A percentile compares a stretch with the other conserved stretches of the same genome.
These are phyloP conservation scores for Lepiota brunneoincarnata DNA, from an alignment of 768 basidiomycete species.

Conservation along the genomic window DNA sequence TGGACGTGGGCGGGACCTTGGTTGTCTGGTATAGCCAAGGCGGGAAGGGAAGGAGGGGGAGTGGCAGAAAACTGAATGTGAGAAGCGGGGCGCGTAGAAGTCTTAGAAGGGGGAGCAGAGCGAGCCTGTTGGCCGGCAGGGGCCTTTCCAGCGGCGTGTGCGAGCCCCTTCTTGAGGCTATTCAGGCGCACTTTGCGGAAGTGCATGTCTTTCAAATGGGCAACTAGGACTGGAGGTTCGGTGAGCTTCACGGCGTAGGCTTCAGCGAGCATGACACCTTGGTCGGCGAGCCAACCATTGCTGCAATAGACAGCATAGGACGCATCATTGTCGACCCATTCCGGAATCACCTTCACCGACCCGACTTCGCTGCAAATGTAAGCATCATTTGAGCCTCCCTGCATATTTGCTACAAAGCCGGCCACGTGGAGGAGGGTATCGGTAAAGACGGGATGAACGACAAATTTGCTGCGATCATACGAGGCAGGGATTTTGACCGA, in stretches of 20 bases:
- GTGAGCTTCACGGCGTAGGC: conserved; percentile 44
- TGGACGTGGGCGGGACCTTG: conserved; percentile 16
- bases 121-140: neutral
- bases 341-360: conserved; percentile 43
- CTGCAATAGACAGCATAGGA: conserved; percentile 53
- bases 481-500: conserved; percentile 37
- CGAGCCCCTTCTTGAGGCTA: conserved; percentile 46
- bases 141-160: conserved; percentile 25
- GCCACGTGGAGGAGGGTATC: conserved; percentile 69
- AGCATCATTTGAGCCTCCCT: conserved; percentile 45
- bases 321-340: conserved; percentile 35
- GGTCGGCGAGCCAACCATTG: conserved; percentile 39
- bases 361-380: conserved; percentile 63
- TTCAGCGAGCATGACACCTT: conserved; percentile 47
- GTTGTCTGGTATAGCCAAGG: no score
- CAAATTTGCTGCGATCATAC: conserved; percentile 30
- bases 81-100: neutral
- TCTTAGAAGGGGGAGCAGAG: neutral
- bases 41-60: neutral
- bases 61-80: neutral
- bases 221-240: conserved; percentile 43
- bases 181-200: conserved; percentile 56
- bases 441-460: conserved; percentile 54
- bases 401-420: conserved; percentile 67
- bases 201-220: conserved; percentile 51